phyloP scores from a whole-genome alignment of 2,329 filamentous ascomycete genomes.

The Microdochium trichocladiopsis region DNA sequence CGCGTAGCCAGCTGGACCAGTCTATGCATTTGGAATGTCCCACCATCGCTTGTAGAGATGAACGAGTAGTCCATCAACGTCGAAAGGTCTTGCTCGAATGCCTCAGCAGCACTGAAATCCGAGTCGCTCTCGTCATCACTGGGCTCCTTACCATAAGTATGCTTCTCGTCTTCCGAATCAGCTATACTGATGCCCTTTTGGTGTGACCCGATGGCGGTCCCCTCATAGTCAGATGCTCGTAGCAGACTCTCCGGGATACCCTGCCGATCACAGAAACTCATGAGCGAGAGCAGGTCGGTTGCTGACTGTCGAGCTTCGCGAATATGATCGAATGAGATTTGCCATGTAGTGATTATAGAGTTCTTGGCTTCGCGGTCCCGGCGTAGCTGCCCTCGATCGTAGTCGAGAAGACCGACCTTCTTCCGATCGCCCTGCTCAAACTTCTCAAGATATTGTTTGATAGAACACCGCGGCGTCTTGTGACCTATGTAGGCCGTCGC shows the following conservation, averaged over 20 bases:
- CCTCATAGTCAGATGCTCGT: too few relatives aligned
- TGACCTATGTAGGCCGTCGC: conserved; percentile 25
- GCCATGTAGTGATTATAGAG: conserved; percentile 22
- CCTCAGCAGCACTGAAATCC: conserved; percentile 3
- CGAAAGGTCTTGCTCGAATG: conserved; percentile 7
- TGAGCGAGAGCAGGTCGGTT: conserved; percentile 20
- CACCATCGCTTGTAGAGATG: conserved; percentile 7
- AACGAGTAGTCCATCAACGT: conserved; percentile 23
- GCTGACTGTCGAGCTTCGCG: conserved; percentile 13
- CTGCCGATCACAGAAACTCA: conserved; percentile 21
- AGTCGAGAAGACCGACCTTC: neutral
- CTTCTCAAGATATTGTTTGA: conserved; percentile 18
- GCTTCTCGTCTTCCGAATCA: neutral
- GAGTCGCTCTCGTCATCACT: neutral
- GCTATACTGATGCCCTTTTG: too few relatives aligned
- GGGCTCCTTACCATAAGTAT: conserved; percentile 11
- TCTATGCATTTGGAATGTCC: conserved; percentile 19
- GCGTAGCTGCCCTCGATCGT: conserved; percentile 13
- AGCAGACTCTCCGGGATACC: conserved; percentile 12
- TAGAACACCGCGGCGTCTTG: conserved; percentile 10
- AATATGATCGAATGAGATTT: conserved; percentile 26
- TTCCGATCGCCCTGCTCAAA: conserved; percentile 13
- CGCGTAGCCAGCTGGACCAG: conserved; percentile 24
- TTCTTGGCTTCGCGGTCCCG: conserved; percentile 15
- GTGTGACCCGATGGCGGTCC: too few relatives aligned